Percentiles rank a stretch among this genome's conserved stretches.
phyloP scores from a whole-genome alignment of 1,284 basidiomycete species.

The Fistulinella staudtii region DNA sequence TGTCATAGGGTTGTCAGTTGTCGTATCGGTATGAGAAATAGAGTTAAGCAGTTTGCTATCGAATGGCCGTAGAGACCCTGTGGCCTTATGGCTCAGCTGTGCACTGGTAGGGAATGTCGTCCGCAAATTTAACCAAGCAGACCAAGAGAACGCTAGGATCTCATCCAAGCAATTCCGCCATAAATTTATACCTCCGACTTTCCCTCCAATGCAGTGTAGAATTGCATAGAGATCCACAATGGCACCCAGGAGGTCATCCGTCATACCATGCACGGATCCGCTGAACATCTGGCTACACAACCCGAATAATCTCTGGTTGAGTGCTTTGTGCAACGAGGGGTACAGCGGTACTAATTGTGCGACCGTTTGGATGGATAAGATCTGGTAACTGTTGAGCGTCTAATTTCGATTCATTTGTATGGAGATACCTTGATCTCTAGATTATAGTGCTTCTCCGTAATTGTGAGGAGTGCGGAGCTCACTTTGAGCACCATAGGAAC shows the following conservation, averaged over 20 bases:
- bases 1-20: slow-evolving; percentile 36
- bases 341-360: slow-evolving; percentile 57
- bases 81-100: slow-evolving; percentile 13
- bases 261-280: slow-evolving; percentile 46
- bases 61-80: slow-evolving; percentile 1
- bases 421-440: slow-evolving; percentile 43
- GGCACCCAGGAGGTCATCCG: slow-evolving; percentile 42
- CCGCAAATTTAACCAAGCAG: slow-evolving; percentile 52
- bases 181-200: slow-evolving; percentile 62
- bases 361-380: slow-evolving; percentile 49
- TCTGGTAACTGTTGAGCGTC: slow-evolving; percentile 37
- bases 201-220: slow-evolving; percentile 69
- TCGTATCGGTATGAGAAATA: slow-evolving; percentile 9
- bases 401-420: neutral
- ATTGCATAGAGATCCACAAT: slow-evolving; percentile 55
- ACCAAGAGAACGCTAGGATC: slow-evolving; percentile 58
- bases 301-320: slow-evolving; percentile 46
- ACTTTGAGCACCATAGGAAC: slow-evolving; percentile 70
- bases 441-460: slow-evolving; percentile 51
- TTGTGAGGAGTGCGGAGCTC: slow-evolving; percentile 49
- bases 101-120: slow-evolving; percentile 47
- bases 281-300: slow-evolving; percentile 53
- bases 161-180: slow-evolving; percentile 75
- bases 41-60: slow-evolving; percentile 11
- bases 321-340: slow-evolving; percentile 59